Evolutionary conservation across 129 eudicot genomes (phyloP), one percentile per base, ranked within the genome.

Genomic region (Centaurea solstitialis): DNA sequence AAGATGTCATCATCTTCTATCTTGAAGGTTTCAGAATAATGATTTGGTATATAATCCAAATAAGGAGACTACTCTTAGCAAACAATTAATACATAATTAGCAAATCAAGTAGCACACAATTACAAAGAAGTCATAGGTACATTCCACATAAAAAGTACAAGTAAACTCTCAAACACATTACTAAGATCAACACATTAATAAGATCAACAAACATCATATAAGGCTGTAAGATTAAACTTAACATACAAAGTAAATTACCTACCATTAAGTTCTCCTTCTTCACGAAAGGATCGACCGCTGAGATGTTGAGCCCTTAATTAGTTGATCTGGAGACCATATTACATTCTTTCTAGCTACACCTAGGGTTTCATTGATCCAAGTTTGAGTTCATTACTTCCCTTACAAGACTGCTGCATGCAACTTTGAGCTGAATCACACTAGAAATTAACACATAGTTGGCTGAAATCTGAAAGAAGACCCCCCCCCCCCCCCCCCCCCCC

Each of bases 41-140:
- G 65, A 57, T 57, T n/a, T 57, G 65, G 23, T 43, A 64, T 35
- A 59, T 17, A 28, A 77, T 13, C 35, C 21, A 61, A 4, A 61
- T 41, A 77, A 41, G 64, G 67, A 65, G 59, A 70, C 8, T 70
- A 45, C 13, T 45, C 76, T 24, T 59, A 68, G 64, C 53, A 76
- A 83, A 53, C 39, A 75, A 57, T 5, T 79, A 79, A 40, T 78
- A 68, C 80, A 73, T 68, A 66, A 78, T 78, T 66, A 83, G 69
- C 81, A 72, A 79, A 70, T 57, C 6, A 70, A 73, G 73, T 84
- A 84, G 76, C 85, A 80, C 84, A 80, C 88, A 64, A 69, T 68
- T 73, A 76, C 79, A 80, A 68, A 74, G 20, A 76, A 70, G 30
- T 75, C 70, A 76, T 77, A 61, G 70, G 53, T 70, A 71, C 76